A percentile compares a stretch with the other conserved stretches of the same genome.
phyloP scores from a whole-genome alignment of 345 rosid genomes.

The Linum tenue region DNA sequence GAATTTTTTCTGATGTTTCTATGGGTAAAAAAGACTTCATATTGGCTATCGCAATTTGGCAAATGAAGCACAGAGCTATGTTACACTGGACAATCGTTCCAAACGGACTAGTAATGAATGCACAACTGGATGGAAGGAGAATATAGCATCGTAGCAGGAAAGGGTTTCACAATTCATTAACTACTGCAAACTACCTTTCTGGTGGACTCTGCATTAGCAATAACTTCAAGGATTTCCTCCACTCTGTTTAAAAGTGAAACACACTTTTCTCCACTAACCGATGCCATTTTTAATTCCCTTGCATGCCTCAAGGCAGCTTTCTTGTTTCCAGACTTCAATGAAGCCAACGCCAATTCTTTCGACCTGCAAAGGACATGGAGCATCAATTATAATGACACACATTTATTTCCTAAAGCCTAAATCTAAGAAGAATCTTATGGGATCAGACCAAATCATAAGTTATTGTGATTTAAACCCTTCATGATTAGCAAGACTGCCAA shows the following conservation, averaged over 20 bases:
- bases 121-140: not conserved
- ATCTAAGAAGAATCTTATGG: no score
- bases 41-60: not conserved
- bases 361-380: slow-evolving; percentile 32
- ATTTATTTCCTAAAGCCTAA: not conserved
- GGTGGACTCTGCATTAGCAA: slow-evolving; percentile 65
- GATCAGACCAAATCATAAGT: not conserved
- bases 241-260: slow-evolving; percentile 64
- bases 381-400: not conserved
- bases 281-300: slow-evolving; percentile 52
- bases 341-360: slow-evolving; percentile 52
- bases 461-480: not conserved
- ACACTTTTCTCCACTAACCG: slow-evolving; percentile 68
- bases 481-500: not conserved
- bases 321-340: slow-evolving; percentile 66
- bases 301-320: slow-evolving; percentile 65
- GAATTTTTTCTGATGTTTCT: not conserved
- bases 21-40: not conserved
- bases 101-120: not conserved
- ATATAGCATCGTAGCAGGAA: not conserved
- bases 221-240: slow-evolving; percentile 57
- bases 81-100: not conserved
- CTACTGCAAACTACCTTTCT: slow-evolving; percentile 40
- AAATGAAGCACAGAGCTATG: not conserved
- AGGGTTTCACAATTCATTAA: not conserved